phyloP scores from a whole-genome alignment of 2,329 filamentous ascomycete genomes.

The Arthrobotrys musiformis region DNA sequence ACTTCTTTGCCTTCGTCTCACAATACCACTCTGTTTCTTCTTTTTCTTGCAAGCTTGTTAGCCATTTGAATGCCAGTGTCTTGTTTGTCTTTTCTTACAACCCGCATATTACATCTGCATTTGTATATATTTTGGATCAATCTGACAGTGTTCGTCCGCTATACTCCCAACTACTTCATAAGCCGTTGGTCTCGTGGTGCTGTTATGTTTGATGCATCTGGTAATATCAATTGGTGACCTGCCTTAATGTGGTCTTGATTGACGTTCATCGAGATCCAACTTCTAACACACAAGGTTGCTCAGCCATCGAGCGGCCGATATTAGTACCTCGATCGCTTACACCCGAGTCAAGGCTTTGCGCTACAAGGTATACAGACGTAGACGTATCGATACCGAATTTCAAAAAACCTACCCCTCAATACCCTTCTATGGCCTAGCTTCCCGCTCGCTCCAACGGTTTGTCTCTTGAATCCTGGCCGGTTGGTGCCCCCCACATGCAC shows the following conservation, averaged over 20 bases:
- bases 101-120: conserved; percentile 11
- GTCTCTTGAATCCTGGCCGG: not conserved
- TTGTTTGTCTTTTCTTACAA: too few species aligned
- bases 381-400: not conserved
- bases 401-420: not conserved
- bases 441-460: not conserved
- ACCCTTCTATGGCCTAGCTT: too few species aligned
- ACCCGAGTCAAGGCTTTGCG: too few species aligned
- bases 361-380: too few species aligned
- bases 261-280: not conserved
- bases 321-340: not conserved
- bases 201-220: not conserved
- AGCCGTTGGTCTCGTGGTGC: not conserved
- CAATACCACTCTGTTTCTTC: conserved; percentile 48
- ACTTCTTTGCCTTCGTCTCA: conserved; percentile 6
- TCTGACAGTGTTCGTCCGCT: conserved; percentile 13
- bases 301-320: not conserved
- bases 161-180: not conserved
- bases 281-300: not conserved
- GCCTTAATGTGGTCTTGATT: not conserved
- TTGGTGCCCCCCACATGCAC: not conserved
- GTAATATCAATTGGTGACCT: not conserved
- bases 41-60: too few species aligned
- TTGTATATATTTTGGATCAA: conserved; percentile 45
- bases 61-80: not conserved